These are phyloP conservation scores for Trypanosoma brucei DNA, from an alignment of 208 protist species.

Conservation along the genomic window DNA sequence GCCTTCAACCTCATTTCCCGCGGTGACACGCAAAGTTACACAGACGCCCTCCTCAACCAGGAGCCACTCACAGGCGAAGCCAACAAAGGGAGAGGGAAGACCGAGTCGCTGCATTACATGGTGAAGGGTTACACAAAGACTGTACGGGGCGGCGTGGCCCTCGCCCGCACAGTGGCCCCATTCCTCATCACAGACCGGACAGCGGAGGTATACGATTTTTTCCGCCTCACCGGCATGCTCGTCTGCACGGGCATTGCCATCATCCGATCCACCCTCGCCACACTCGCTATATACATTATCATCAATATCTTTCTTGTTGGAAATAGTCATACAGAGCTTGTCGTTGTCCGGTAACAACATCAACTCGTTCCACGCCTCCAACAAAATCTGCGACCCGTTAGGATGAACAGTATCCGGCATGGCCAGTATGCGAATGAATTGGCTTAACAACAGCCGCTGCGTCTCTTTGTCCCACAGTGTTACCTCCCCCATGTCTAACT, in stretches of 20 bases:
- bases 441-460: conserved; percentile 18
- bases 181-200: conserved; percentile 55
- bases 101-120: conserved; percentile 41
- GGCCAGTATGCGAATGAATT: conserved; percentile 31
- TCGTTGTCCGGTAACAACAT: conserved; percentile 39
- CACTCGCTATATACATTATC: neutral
- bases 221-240: conserved; percentile 5
- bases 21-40: conserved; percentile 9
- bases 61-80: conserved; percentile 26
- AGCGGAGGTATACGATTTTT: conserved; percentile 28
- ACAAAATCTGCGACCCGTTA: conserved; percentile 28
- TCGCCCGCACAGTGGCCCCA: conserved; percentile 49
- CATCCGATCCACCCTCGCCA: neutral
- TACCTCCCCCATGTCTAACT: conserved; percentile 11
- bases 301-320: conserved; percentile 1
- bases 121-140: conserved; percentile 50
- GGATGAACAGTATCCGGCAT: conserved; percentile 28
- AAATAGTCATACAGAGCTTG: conserved; percentile 23
- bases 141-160: conserved; percentile 48
- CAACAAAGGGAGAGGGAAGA: conserved; percentile 51
- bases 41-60: neutral
- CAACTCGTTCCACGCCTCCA: conserved; percentile 73
- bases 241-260: neutral
- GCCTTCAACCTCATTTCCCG: conserved; percentile 25
- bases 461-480: neutral